A percentile compares a stretch with the other conserved stretches of the same genome.
These are phyloP conservation scores for Lepiota venenata DNA, from an alignment of 768 basidiomycete species.

Conservation along the genomic window DNA sequence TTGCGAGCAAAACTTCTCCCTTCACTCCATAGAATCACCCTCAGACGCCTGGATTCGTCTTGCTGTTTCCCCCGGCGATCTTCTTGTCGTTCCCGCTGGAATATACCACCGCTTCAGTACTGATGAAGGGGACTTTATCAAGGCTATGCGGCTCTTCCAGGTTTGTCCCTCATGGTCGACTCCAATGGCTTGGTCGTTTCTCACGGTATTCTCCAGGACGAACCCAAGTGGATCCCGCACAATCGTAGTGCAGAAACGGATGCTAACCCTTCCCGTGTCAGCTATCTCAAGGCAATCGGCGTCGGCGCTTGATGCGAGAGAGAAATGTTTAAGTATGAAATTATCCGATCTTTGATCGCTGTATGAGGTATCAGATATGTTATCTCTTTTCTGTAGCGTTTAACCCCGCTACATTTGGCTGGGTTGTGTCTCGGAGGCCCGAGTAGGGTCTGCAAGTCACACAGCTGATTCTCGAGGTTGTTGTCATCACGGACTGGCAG, in stretches of 20 bases:
- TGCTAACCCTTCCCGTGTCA: conserved; percentile 53
- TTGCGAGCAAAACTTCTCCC: background rate
- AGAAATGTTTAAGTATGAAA: no score
- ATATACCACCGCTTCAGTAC: conserved; percentile 96
- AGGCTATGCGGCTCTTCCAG: conserved; percentile 84
- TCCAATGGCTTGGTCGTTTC: background rate
- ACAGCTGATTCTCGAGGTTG: no score
- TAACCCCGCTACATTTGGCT: no score
- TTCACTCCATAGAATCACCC: conserved; percentile 45
- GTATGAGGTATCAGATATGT: no score
- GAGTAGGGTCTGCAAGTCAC: no score
- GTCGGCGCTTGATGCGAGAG: conserved; percentile 30
- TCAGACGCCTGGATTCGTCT: conserved; percentile 81
- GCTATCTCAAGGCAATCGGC: conserved; percentile 54
- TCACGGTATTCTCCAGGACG: conserved; percentile 51
- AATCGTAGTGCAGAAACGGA: conserved; percentile 65
- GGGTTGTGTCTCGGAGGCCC: no score
- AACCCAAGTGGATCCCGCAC: conserved; percentile 87
- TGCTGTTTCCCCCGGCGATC: conserved; percentile 71
- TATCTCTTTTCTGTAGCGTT: no score
- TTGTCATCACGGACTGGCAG: no score
- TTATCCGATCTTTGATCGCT: no score
- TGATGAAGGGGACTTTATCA: conserved; percentile 69
- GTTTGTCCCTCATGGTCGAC: conserved; percentile 28
- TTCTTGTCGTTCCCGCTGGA: conserved; percentile 84